Conservation (phyloP, 2,329 filamentous ascomycete species). For the Alternaria ventricosa region DNA sequence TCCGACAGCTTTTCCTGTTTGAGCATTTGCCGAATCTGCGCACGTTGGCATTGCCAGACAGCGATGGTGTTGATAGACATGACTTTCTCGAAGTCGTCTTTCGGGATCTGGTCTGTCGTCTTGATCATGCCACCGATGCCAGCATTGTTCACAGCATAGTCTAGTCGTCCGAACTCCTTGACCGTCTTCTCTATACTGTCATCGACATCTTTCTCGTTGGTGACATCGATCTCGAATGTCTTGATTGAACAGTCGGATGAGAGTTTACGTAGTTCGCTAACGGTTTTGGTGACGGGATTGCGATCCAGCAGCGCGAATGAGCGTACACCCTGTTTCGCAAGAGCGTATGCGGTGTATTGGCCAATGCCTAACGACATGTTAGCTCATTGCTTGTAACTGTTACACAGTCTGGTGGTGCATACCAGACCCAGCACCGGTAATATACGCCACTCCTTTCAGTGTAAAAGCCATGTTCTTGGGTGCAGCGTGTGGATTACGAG, state of each 20-base stretch:
- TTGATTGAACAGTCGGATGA: slow-evolving; percentile 54
- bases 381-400: not conserved
- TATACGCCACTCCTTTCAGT: slow-evolving; percentile 56
- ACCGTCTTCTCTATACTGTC: slow-evolving; percentile 52
- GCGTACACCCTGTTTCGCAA: slow-evolving; percentile 57
- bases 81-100: slow-evolving; percentile 59
- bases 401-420: slow-evolving; percentile 8
- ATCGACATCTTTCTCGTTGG: slow-evolving; percentile 53
- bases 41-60: slow-evolving; percentile 64
- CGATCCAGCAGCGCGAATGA: slow-evolving; percentile 58
- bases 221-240: slow-evolving; percentile 56
- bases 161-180: slow-evolving; percentile 59
- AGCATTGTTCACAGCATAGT: slow-evolving; percentile 64
- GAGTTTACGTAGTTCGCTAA: slow-evolving; percentile 42
- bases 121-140: slow-evolving; percentile 55
- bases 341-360: slow-evolving; percentile 54
- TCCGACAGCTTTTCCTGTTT: slow-evolving; percentile 52
- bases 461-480: slow-evolving; percentile 46
- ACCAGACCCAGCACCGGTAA: slow-evolving; percentile 59
- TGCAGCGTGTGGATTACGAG: not conserved
- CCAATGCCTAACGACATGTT: slow-evolving; percentile 56
- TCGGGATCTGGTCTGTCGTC: slow-evolving; percentile 55
- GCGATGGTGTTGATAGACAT: slow-evolving; percentile 63
- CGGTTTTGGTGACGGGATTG: slow-evolving; percentile 45
- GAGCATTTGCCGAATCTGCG: slow-evolving; percentile 60